These are phyloP conservation scores for Eucalyptus curtisii DNA, from an alignment of 345 rosid genomes.

Conservation along the genomic window DNA sequence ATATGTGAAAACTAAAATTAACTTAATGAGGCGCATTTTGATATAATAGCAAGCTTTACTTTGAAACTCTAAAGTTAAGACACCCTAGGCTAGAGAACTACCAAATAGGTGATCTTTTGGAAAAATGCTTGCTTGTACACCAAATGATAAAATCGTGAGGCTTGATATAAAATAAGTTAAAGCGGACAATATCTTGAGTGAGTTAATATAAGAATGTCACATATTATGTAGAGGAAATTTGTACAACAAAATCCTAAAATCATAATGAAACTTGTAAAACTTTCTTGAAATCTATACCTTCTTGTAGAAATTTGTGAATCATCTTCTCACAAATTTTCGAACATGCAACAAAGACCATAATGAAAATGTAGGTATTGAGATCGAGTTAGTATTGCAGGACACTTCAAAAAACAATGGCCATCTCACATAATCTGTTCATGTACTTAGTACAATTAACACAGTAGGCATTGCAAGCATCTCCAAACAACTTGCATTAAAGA, in stretches of 20 bases:
- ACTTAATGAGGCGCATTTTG: no score
- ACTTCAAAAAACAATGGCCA: not conserved
- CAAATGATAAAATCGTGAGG: no score
- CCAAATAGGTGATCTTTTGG: no score
- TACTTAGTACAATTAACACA: not conserved
- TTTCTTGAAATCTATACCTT: not conserved
- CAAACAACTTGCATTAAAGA: not conserved
- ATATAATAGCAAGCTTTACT: no score
- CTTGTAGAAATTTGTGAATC: not conserved
- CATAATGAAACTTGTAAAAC: not conserved
- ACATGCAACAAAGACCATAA: not conserved
- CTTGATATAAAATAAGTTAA: no score
- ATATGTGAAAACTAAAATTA: no score
- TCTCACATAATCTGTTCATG: not conserved
- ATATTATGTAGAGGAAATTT: not conserved
- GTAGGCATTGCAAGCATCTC: not conserved
- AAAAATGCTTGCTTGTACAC: no score
- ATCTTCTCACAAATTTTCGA: not conserved
- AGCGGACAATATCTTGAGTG: no score
- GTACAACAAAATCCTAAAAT: not conserved
- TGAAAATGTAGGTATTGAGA: not conserved
- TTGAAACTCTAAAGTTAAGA: rapidly evolving
- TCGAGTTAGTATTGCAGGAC: not conserved
- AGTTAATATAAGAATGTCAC: no score
- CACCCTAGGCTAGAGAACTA: no score